phyloP scores from a whole-genome alignment of 108 stramenopile genomes.

The Nitzschia sp. region DNA sequence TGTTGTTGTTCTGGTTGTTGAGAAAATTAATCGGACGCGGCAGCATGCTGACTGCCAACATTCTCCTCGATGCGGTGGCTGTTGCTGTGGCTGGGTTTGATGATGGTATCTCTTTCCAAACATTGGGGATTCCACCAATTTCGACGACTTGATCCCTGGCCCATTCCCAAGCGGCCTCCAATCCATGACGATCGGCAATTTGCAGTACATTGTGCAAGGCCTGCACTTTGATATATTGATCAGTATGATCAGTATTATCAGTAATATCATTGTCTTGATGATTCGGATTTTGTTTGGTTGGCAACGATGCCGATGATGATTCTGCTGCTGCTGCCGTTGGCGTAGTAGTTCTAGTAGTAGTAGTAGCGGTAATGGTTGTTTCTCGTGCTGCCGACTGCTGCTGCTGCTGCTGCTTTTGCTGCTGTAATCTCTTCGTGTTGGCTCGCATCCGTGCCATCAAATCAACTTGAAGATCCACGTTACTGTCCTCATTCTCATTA shows the following conservation, averaged over 20 bases:
- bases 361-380: no score
- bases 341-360: no score
- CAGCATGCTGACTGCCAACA: neutral
- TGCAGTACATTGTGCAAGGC: slow-evolving; percentile 6
- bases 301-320: neutral
- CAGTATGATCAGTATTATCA: neutral
- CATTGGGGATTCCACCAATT: neutral
- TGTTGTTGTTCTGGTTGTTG: neutral
- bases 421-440: neutral
- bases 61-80: neutral
- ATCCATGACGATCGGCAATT: neutral
- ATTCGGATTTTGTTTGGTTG: neutral
- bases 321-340: neutral
- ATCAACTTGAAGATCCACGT: no score
- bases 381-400: neutral
- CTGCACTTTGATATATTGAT: neutral
- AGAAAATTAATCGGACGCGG: neutral
- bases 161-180: slow-evolving; percentile 11
- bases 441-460: slow-evolving; percentile 6
- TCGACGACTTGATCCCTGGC: neutral
- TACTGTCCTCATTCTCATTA: neutral
- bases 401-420: neutral
- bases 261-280: neutral
- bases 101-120: neutral
- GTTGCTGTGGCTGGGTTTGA: neutral